Evolutionary conservation across 768 basidiomycete species (phyloP), one percentile per base, ranked within the genome.

Genomic region (Tremella mesenterica): DNA sequence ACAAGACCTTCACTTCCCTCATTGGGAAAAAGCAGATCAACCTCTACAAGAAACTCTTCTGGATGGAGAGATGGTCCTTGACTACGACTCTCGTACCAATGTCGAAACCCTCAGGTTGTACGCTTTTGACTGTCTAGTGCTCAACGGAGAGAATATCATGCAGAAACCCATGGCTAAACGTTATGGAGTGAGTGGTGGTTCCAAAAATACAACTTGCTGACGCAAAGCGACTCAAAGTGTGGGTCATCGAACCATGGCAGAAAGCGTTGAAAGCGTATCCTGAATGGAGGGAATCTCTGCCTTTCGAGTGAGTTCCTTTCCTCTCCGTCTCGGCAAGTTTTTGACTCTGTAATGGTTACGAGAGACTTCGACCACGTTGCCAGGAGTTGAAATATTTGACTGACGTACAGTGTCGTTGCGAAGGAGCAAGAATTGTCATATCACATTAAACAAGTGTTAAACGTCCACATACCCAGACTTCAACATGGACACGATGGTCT

Each of bases 401-500:
- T 45, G 18, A 39, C 21, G 1, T 44, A 14, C 46, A 96, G 92
- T 30, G 83, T 97, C 61, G 78, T 81, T 60, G 83, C 92, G 59
- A 99, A 99, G 70, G 81, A 82, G 36, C 90, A 92, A 75, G 82
- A 81, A 53, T 77, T 84, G 33, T 88, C 93, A 8, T 97, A 99
- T 64, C 81, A 83, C 51, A 82, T 91, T 48, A 85, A 88, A 50
- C 82, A 85, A 52, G 89, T 97, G 13, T 86, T 97, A 65, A 77
- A 78, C 27, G 77, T 84, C 46, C 86, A 91, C 56, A 85, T 99
- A 43, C 88, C 91, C 4, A 77, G 77, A 13, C 76, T 97, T 5
- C 84, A 89, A 59, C 95, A 99, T 65, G 90, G 83, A 3, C 92
- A 86, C 57, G 95, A 99, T 63, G 95, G 95, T 0, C 81, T 99